Evolutionary conservation across 2,329 filamentous ascomycete genomes (phyloP).

Genomic region (Monosporascus sp.): DNA sequence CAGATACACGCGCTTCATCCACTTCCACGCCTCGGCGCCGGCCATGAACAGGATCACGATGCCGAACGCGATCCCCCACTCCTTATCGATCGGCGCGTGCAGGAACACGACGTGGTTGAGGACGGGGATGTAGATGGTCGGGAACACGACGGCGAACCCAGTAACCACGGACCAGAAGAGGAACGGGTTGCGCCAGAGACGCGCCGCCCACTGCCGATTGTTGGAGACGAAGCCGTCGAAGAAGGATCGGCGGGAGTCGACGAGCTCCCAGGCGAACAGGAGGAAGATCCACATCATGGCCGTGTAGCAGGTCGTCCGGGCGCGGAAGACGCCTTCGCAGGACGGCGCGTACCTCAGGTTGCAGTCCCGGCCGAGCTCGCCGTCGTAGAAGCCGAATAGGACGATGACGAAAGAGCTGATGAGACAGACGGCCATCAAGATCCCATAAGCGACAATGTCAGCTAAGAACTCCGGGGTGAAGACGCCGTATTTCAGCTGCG

Average conservation of each 20-base stretch:
- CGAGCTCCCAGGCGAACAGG: conserved; percentile 67
- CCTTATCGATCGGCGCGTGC: too few relatives aligned
- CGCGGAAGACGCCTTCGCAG: conserved; percentile 56
- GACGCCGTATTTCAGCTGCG: conserved; percentile 36
- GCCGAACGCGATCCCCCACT: too few relatives aligned
- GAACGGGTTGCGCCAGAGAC: too few relatives aligned
- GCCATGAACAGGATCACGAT: too few relatives aligned
- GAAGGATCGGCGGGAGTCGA: conserved; percentile 64
- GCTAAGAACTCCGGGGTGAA: conserved; percentile 61
- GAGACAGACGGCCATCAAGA: conserved; percentile 58
- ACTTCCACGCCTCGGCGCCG: too few relatives aligned
- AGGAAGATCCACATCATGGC: conserved; percentile 63
- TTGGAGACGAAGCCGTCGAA: conserved; percentile 43
- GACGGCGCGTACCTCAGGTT: conserved; percentile 46
- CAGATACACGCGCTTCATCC: too few relatives aligned
- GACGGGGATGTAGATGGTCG: conserved; percentile 48
- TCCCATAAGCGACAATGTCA: conserved; percentile 62
- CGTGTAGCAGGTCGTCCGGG: conserved; percentile 64
- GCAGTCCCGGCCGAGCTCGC: conserved; percentile 41
- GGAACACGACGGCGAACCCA: conserved; percentile 56
- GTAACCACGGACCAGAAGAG: conserved; percentile 36
- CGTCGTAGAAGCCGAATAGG: conserved; percentile 35
- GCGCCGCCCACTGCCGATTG: too few relatives aligned
- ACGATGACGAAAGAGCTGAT: conserved; percentile 57
- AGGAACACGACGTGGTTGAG: too few relatives aligned